phyloP scores from a whole-genome alignment of 805 yeast species.

The Candida xiaguanensis region DNA sequence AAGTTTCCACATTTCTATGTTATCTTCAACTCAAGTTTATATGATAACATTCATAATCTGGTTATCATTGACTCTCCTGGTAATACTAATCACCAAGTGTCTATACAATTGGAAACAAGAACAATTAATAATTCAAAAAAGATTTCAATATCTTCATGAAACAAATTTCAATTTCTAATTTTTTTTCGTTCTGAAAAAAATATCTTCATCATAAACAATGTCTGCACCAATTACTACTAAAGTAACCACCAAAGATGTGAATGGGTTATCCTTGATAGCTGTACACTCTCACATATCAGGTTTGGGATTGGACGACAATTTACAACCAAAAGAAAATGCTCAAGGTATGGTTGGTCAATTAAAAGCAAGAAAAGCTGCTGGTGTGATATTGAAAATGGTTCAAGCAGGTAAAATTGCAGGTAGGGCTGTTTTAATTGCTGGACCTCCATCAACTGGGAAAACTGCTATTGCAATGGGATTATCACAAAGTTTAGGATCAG shows the following conservation, averaged over 20 bases:
- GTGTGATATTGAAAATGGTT: slow-evolving; percentile 87
- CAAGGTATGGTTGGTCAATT: slow-evolving; percentile 98
- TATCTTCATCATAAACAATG: neutral
- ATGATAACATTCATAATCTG: neutral
- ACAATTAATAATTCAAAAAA: neutral
- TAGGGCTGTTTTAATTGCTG: slow-evolving; percentile 90
- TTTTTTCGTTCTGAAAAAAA: too few relatives aligned
- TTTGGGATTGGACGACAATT: slow-evolving; percentile 88
- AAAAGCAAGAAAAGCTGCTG: slow-evolving; percentile 95
- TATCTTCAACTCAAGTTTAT: slow-evolving; percentile 2
- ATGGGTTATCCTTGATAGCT: slow-evolving; percentile 71
- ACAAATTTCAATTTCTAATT: neutral
- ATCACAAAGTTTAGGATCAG: slow-evolving; percentile 65
- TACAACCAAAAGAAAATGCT: slow-evolving; percentile 70
- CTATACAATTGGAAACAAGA: neutral
- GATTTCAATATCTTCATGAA: neutral
- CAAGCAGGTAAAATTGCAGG: slow-evolving; percentile 96
- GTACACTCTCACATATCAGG: slow-evolving; percentile 99
- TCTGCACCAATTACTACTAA: slow-evolving; percentile 27
- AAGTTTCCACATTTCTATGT: neutral
- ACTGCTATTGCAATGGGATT: slow-evolving; percentile 97
- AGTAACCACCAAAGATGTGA: slow-evolving; percentile 29
- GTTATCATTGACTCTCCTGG: slow-evolving; percentile 1
- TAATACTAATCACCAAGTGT: neutral
- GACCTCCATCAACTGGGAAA: slow-evolving; percentile 98